Base-by-base conservation (phyloP, 768 basidiomycete species). In the Tulasnella sp. region DNA sequence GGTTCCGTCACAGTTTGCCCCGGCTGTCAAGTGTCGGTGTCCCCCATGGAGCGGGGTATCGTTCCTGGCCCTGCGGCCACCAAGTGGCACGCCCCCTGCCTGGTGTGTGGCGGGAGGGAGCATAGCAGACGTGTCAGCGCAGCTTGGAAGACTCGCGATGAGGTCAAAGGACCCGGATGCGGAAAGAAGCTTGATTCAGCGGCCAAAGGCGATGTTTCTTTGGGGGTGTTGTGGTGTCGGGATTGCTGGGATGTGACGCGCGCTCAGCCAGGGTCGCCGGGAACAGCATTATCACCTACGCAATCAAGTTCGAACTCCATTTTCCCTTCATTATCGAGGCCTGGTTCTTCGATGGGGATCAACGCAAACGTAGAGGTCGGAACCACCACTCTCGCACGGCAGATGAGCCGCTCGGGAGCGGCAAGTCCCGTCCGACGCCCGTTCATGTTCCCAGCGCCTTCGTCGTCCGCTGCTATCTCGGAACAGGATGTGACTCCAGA, bases 51-150 rank as follows among this genome's bases (percentile, higher is more conserved):
- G 83, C 88, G 90, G 80, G 95, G 95, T 12, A 94, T 96, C 42
- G 93, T 96, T 54, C 92, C 94, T 40, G 95, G 95, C 6, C 95
- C 95, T 34, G 92, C 93, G 81, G 93, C 93, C 48, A 92, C 92
- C 44, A 89, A 90, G 82, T 96, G 95, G 95, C 95, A 96, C 85
- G 88, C 89, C 9, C 84, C 88, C 54, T 96, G 95, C 85, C 88
- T 96, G 75, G 89, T 94, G 8, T 96, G 95, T 83, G 95, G 95
- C 0, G 95, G 95, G 0, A 74, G 72, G 72, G 46, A 37, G 44
- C 42, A 41, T 40, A 58, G 42, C 22, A 54, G 74, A 73, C 54
- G 44, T 46, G n/a, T 69, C 20, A 72, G 28, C 75, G 80, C 34
- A n/a, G 24, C 76, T 34, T 60, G 74, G 50, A 54, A 37, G 74